phyloP scores from a whole-genome alignment of 2,329 filamentous ascomycete genomes.

The Fusarium sp. region DNA sequence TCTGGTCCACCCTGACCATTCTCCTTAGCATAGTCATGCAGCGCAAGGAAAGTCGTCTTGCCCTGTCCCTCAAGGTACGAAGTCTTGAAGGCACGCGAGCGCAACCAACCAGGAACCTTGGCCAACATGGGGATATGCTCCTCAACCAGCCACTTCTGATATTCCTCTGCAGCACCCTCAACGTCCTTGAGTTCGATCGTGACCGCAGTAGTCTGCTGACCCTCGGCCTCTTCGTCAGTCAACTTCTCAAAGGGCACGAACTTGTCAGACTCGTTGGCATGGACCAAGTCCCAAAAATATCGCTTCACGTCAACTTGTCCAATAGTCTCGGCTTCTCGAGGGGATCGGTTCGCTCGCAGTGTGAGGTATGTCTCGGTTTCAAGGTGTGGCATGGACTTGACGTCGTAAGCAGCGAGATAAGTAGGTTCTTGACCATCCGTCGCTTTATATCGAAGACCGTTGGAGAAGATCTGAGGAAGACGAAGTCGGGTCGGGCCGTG shows the following conservation, averaged over 20 bases:
- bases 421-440: slow-evolving; percentile 68
- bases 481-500: slow-evolving; percentile 84
- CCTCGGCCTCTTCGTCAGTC: slow-evolving; percentile 64
- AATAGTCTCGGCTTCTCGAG: slow-evolving; percentile 62
- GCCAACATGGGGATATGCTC: slow-evolving; percentile 77
- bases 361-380: slow-evolving; percentile 73
- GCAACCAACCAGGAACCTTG: slow-evolving; percentile 80
- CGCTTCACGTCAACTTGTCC: slow-evolving; percentile 70
- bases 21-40: slow-evolving; percentile 75
- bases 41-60: slow-evolving; percentile 64
- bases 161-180: slow-evolving; percentile 60
- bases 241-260: slow-evolving; percentile 69
- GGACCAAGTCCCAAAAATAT: slow-evolving; percentile 73
- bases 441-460: slow-evolving; percentile 81
- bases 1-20: slow-evolving; percentile 74
- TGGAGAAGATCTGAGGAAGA: slow-evolving; percentile 74
- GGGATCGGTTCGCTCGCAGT: slow-evolving; percentile 65
- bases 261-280: slow-evolving; percentile 60
- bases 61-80: slow-evolving; percentile 66
- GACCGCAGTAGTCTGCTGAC: slow-evolving; percentile 69
- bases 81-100: slow-evolving; percentile 74
- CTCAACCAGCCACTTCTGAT: slow-evolving; percentile 75
- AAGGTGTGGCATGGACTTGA: slow-evolving; percentile 76
- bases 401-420: slow-evolving; percentile 84
- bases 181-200: slow-evolving; percentile 62